These are phyloP conservation scores for Lachnellula suecica DNA, from an alignment of 2,329 filamentous ascomycete species.

Conservation along the genomic window DNA sequence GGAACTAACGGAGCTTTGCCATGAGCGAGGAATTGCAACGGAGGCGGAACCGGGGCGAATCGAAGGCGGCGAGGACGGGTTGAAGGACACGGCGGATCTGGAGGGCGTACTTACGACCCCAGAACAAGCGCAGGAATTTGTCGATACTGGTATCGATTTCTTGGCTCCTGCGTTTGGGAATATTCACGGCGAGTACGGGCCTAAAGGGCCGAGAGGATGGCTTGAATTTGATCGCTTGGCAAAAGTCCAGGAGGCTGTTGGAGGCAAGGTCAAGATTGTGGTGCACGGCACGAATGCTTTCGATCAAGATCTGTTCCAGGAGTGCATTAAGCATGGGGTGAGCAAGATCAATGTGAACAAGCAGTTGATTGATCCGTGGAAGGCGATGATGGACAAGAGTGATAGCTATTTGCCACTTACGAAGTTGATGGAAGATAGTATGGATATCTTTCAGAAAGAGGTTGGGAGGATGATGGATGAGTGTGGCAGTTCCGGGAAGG, in stretches of 20 bases:
- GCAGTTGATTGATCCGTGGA: slow-evolving; percentile 25
- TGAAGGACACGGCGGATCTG: slow-evolving; percentile 64
- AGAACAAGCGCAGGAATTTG: slow-evolving; percentile 61
- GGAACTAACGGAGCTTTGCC: slow-evolving; percentile 48
- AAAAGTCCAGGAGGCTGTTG: slow-evolving; percentile 24
- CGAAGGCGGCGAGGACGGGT: slow-evolving; percentile 72
- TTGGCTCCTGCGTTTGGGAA: slow-evolving; percentile 68
- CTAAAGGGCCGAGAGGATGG: slow-evolving; percentile 35
- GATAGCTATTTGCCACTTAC: slow-evolving; percentile 23
- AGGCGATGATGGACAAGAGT: slow-evolving; percentile 24
- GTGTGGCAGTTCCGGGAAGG: slow-evolving; percentile 26
- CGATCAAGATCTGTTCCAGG: slow-evolving; percentile 44
- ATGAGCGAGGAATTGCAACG: slow-evolving; percentile 63
- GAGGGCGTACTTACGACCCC: slow-evolving; percentile 62
- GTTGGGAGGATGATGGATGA: slow-evolving; percentile 28
- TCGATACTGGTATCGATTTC: slow-evolving; percentile 64
- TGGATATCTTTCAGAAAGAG: slow-evolving; percentile 24
- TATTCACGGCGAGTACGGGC: slow-evolving; percentile 60
- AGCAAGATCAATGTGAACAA: slow-evolving; percentile 55
- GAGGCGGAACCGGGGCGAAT: slow-evolving; percentile 70
- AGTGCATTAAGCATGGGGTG: slow-evolving; percentile 49
- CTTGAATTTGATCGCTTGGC: slow-evolving; percentile 39
- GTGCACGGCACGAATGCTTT: slow-evolving; percentile 59
- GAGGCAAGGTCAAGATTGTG: slow-evolving; percentile 45
- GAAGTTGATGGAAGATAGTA: slow-evolving; percentile 28